Base-by-base conservation (phyloP, 768 basidiomycete genomes). In the Boletales sp. region DNA sequence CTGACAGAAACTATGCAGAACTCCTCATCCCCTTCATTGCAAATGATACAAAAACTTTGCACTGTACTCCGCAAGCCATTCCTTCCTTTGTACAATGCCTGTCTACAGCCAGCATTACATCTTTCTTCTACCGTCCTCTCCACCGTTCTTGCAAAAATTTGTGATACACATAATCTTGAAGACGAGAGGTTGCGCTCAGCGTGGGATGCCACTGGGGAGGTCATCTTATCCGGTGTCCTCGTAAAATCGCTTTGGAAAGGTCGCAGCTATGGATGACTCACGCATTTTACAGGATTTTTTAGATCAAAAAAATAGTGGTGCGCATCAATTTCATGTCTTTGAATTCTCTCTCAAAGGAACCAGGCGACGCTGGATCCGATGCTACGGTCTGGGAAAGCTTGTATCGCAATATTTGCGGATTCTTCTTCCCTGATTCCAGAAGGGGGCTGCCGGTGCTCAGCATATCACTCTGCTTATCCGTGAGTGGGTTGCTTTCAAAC, bases 171-270 rank as follows among this genome's bases (percentile, higher is more conserved):
- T 31, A 54, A 57, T 39, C 13, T 41, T 11, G 46, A 46, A 31
- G 57, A 69, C 40, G 53, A 58, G 21, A 55, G 46, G 9, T 50
- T 63, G 45, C 57, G 60, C 38, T 51, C 43, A 5, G 50, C 60
- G 3, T 84, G 82, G 81, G 78, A 81, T 61, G 53, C 49, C 12
- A 65, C 75, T 11, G 72, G 76, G 32, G 57, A 72, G 28, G 69
- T 74, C 10, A 51, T 83, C n/a, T 57, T 85, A 18, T 79, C 82
- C 5, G 81, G 83, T 4, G 53, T 81, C 32, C 59, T 81, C 51
- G 80, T 80, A 56, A 56, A 72, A 55, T 25, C 15, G 36, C 33
- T 6, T 18, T 8, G 42, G 30, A 17, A 4, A 30, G 28, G 2
- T 12, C 10, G n/a, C 32, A 21, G 17, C 41, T 15, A 17, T 7